These are phyloP conservation scores for Periconia digitata DNA, from an alignment of 2,329 filamentous ascomycete genomes.

Conservation along the genomic window DNA sequence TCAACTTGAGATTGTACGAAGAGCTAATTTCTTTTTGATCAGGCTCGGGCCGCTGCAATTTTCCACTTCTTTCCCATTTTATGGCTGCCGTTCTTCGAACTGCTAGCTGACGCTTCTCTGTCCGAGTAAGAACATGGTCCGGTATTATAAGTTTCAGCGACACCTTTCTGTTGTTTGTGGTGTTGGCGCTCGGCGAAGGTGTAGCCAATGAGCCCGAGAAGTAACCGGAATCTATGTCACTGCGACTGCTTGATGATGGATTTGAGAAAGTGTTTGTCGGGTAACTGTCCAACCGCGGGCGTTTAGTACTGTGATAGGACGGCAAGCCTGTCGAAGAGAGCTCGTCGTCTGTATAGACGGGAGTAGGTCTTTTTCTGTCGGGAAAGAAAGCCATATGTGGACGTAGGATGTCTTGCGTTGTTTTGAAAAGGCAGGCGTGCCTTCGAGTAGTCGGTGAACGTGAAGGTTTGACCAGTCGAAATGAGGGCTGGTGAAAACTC, in stretches of 20 bases:
- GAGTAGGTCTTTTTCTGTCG: not conserved
- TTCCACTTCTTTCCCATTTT: slow-evolving; percentile 14
- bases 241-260: not conserved
- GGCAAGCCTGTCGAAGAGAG: not conserved
- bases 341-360: not conserved
- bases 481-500: not conserved
- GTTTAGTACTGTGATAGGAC: not conserved
- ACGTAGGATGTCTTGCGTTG: not conserved
- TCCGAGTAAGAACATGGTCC: not conserved
- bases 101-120: slow-evolving; percentile 13
- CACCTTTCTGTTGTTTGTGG: slow-evolving; percentile 2
- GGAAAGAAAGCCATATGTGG: not conserved
- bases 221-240: not conserved
- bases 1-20: slow-evolving; percentile 24
- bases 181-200: slow-evolving; percentile 12
- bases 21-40: slow-evolving; percentile 15
- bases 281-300: not conserved
- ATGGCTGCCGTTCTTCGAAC: slow-evolving; percentile 17
- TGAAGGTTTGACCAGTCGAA: not conserved
- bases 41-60: slow-evolving; percentile 18
- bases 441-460: not conserved
- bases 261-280: not conserved
- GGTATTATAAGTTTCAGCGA: slow-evolving; percentile 21
- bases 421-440: not conserved
- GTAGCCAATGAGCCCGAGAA: not conserved